Base-by-base conservation (phyloP, 2,329 filamentous ascomycete genomes). In the Aspergillus aculeatinus region DNA sequence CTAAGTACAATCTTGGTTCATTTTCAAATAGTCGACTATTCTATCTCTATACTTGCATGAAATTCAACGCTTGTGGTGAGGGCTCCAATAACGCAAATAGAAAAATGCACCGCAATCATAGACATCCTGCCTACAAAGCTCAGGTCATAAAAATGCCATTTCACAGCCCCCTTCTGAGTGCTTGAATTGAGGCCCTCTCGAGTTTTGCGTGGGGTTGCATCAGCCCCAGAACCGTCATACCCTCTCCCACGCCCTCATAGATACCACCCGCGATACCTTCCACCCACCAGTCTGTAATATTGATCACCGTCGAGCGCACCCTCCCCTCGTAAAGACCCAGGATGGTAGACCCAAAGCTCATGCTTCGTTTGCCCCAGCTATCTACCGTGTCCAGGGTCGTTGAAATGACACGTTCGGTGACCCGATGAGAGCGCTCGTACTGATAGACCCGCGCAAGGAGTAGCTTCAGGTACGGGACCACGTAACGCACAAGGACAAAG, bases 211-310 rank as follows among this genome's bases (percentile, higher is more conserved):
- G 57, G 19, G 66, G 62, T 29, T 56, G 66, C 50, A 64, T 56
- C 42, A 72, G 57, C 7, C 80, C 79, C 51, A 84, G 61, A 48
- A 81, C 74, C 21, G 75, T 70, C 72, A 86, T 77, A 0, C 84
- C 84, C 61, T 86, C 81, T 1, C 79, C 81, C 39, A 81, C 77
- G 5, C 89, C 87, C 65, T 91, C 87, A 66, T 86, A 85, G 48
- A 91, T 77, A 0, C 89, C 89, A 14, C 86, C 87, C 2, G 85
- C 82, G 54, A 91, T 76, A 21, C 86, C 84, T 63, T 87, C 82
- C 1, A 89, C 73, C 67, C 86, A 82, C 85, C 88, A 91, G 3
- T 82, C 71, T 2, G 82, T 80, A 10, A 84, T 69, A 33, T 85
- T 83, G 19, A 82, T 80, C 23, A 90, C 70, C 3, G 80, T 77